Base-by-base conservation (phyloP, 331 rosid genomes). In the Dryas integrifolia region DNA sequence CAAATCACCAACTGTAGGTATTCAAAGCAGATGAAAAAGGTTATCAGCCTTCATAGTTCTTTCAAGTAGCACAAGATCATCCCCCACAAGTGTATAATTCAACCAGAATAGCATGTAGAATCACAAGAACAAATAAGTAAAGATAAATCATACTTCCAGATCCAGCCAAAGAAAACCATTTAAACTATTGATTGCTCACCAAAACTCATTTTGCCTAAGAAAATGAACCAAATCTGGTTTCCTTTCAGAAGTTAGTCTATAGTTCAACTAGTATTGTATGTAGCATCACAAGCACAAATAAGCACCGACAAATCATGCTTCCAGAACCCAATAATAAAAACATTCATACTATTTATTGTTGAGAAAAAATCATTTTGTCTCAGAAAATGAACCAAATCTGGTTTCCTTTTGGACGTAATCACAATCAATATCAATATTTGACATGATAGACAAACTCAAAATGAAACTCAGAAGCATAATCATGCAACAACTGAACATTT, bases 1-100 rank as follows among this genome's bases (percentile, higher is more conserved):
- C 80, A 90, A 30, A 76, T 90, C 96, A 60, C 96, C 96, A 59
- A 89, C 96, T 87, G 90, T 48, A 26, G 15, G 59, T 0, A 30
- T 2, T 15, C 47, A 44, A 44, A 63, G 18, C 53, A 60, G 1
- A 7, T n/a, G 1, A 60, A 6, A 14, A 35, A 76, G 5, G 11
- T 4, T 1, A 16, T 68, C 69, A 58, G 55, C 48, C 5, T 11
- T 7, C 26, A 53, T 0, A 12, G 0, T 1, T 21, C 11, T 1
- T 3, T 26, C 0, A 40, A 7, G 63, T 39, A 11, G n/a, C 16
- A 39, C 7, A 59, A 0, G 30, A 26, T 26, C 30, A 26, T 18
- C 2, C 30, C 30, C 30, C 30, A 26, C 2, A 26, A 26, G 30
- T 26, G 1, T 26, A 26, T 26, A 26, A 26, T 21, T 59, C 65